Percentiles rank a stretch among this genome's conserved stretches.
Conservation (phyloP, 129 eudicot species). For the Logfia minima region DNA sequence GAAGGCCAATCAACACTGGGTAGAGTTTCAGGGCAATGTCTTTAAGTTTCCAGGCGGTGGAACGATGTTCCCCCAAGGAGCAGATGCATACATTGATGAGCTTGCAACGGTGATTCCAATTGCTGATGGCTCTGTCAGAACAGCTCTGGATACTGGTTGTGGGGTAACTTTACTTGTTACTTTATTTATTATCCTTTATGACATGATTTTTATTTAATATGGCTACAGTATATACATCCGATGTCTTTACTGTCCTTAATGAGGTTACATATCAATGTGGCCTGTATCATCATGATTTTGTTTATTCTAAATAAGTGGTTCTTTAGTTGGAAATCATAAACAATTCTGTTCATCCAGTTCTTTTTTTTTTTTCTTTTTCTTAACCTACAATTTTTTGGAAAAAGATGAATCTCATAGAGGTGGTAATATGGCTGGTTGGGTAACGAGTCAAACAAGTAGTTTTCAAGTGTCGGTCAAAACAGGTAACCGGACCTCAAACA, state of each 20-base stretch:
- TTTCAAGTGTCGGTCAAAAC: neutral
- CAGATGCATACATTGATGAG: constrained; percentile 94
- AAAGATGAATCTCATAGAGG: neutral
- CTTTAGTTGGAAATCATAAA: neutral
- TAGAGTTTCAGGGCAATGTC: constrained; percentile 78
- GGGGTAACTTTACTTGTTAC: constrained; percentile 61
- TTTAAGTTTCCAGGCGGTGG: constrained; percentile 99
- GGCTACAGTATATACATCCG: neutral
- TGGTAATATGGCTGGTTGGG: too few relatives aligned
- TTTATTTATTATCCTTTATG: neutral
- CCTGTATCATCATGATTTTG: neutral
- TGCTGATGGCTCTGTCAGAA: constrained; percentile 72
- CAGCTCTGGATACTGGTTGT: constrained; percentile 97
- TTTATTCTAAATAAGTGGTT: too few relatives aligned
- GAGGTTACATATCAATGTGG: neutral
- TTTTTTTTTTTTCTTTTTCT: too few relatives aligned
- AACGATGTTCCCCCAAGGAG: constrained; percentile 98
- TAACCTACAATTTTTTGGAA: neutral
- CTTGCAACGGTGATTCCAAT: constrained; percentile 85
- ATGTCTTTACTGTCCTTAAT: too few relatives aligned
- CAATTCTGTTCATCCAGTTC: neutral
- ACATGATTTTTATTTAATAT: neutral
- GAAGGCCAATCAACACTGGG: constrained; percentile 96
- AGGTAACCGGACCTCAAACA: neutral
- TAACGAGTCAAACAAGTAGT: too few relatives aligned